Evolutionary conservation across 2,329 filamentous ascomycete genomes (phyloP), one percentile per base, ranked within the genome.

Genomic region (Botrytis elliptica): DNA sequence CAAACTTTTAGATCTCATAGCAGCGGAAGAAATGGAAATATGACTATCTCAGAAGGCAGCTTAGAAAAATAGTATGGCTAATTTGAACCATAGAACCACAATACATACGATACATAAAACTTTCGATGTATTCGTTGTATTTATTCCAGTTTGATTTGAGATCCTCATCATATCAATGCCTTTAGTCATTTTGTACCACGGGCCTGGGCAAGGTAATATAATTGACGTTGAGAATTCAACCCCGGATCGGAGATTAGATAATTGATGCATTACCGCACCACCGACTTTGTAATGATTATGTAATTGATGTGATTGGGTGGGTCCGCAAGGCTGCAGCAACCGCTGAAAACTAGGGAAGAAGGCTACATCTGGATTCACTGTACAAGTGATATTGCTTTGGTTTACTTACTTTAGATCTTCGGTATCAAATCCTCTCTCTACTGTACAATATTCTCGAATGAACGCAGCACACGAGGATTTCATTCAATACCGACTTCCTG

Each of bases 211-310:
- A 44, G 64, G 46, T 66, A 66, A 18, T 52, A 44, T 33, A 66
- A 66, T 66, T 66, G 64, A 67, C 44, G 64, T 67, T 67, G 36
- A 52, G 12, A 46, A 67, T 52, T 67, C 44, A 67, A 57, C 44
- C 64, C 44, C 44, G 64, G 64, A 67, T 67, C 64, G 44, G 65
- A 67, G 65, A 67, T 55, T 66, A n/a, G 64, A 36, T 66, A 22
- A 49, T 29, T 66, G 64, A 55, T 55, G 65, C 65, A 67, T 67
- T 67, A 12, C 44, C 64, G 49, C 65, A 67, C 52, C 52, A 12
- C 44, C 64, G 49, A 33, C 40, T 42, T 38, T 16, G 16, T 7
- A 33, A 38, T 67, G 65, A 55, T 67, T 67, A 67, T 55, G 46
- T 67, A 67, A 67, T 25, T 40, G 33, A 55, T 18, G 10, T 67